Base-by-base conservation (phyloP, 768 basidiomycete species). In the Amylocystis lapponica region DNA sequence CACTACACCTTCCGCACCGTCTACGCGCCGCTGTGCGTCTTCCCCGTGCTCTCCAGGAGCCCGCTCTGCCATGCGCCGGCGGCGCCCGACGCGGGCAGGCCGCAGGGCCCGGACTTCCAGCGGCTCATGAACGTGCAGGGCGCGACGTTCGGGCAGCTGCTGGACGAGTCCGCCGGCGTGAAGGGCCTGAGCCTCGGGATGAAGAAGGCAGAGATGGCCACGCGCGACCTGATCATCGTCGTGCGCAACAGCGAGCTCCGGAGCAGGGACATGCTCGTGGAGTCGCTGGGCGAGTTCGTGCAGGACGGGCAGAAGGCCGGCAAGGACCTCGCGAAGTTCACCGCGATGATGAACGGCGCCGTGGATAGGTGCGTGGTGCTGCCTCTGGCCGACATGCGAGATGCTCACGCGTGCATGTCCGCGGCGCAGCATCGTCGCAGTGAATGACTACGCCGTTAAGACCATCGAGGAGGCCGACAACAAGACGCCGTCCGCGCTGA, bases 181-280 rank as follows among this genome's bases (percentile, higher is more conserved):
- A 76, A 81, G 0, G 69, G 69, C 5, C 57, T 90, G 27, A 76
- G 83, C 4, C 56, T 85, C 33, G 76, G 85, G 43, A 74, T 90
- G 49, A 79, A 86, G 62, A 81, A 79, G 58, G 80, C 84, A 12
- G 81, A 88, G 52, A 80, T 88, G 75, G 87, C 85, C 12, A 84
- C 81, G 1, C 66, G 61, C 19, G 86, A 90, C 56, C 67, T 90
- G 39, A 65, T 75, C 12, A 70, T 76, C 5, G 67, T 86, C 22
- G 79, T 88, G 13, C 71, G 70, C 13, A 62, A 72, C 46, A 89
- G 86, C 58, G 66, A 81, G 13, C 59, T 90, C 54, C 74, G 66
- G 45, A 75, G 76, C 19, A 77, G 67, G 41, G 81, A 86, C n/a
- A 45, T 57, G 17, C 54, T 90, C 9, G 79, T 75, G 14, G 64